Base-by-base conservation (phyloP, 768 basidiomycete species). In the Leccinum sublutescens region DNA sequence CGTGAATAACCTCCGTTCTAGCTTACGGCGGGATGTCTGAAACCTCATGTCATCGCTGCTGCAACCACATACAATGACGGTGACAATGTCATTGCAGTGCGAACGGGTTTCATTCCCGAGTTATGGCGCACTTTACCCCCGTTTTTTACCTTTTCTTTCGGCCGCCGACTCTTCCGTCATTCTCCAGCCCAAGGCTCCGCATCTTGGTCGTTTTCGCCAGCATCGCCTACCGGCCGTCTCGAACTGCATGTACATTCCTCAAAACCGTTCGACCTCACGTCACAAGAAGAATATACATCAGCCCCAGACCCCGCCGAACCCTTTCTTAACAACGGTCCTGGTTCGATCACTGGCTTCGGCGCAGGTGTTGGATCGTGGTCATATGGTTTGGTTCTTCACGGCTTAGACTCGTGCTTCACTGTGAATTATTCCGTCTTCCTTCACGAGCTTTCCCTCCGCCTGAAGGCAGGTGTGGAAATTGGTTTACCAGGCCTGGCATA, bases 391-490 rank as follows among this genome's bases (percentile, higher is more conserved):
- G 66, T 72, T 17, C 78, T 90, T 52, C 75, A 77, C 23, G 78
- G 77, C 11, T 64, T 79, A 31, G 60, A 80, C 40, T 82, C 86
- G 1, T 77, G 76, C 60, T 61, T 88, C 43, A 73, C 79, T 21
- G 81, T 76, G 19, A 82, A 86, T 64, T 77, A 80, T 65, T 80
- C 79, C 8, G 55, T 88, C 23, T 76, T 75, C 12, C 76, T 89
- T 34, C 65, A 78, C 10, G 85, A 88, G 66, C 77, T 89, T 27
- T 80, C 84, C 4, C 67, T 83, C 49, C 78, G 81, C 54, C 62
- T 85, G 52, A 84, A 81, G 58, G 68, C 80, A 19, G 77, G 75
- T 8, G 51, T 86, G 38, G 81, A 86, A 65, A 72, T 76, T 19
- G 80, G 84, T 14, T 62, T 85, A 23, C 58, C 65, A 15, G 84